These are phyloP conservation scores for Solidago caesia DNA, from an alignment of 129 eudicot species.

Conservation along the genomic window DNA sequence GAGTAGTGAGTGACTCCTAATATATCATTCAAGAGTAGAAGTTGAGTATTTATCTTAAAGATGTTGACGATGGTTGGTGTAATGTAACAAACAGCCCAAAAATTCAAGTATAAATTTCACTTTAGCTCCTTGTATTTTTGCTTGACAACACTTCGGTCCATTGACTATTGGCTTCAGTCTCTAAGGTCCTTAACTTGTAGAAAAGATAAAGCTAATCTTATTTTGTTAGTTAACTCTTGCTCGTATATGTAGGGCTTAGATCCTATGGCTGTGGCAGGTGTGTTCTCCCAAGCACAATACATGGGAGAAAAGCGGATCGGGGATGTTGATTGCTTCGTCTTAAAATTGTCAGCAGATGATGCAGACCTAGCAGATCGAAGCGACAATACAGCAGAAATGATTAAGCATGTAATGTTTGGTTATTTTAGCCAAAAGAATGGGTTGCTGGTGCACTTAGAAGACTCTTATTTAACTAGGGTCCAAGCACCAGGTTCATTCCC, in stretches of 20 bases:
- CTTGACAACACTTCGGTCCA: conserved; percentile 14
- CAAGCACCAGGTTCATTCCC: conserved; percentile 87
- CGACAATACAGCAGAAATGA: conserved; percentile 93
- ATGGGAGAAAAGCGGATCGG: conserved; percentile 77
- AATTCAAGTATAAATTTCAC: conserved; percentile 8
- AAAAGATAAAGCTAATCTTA: conserved; percentile 19
- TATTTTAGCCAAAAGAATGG: conserved; percentile 95
- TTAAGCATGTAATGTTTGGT: conserved; percentile 83
- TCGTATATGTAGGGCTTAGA: conserved; percentile 69
- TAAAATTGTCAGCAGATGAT: conserved; percentile 77
- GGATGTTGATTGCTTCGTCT: conserved; percentile 66
- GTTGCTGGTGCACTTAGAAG: conserved; percentile 69
- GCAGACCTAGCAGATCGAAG: conserved; percentile 75
- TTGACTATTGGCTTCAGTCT: conserved; percentile 19
- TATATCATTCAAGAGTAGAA: conserved; percentile 26
- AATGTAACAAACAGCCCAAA: conserved; percentile 13
- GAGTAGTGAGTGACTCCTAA: neutral
- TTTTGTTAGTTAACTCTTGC: conserved; percentile 19
- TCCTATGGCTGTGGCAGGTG: conserved; percentile 69
- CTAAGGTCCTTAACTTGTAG: conserved; percentile 11
- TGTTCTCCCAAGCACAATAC: conserved; percentile 81
- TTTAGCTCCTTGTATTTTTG: conserved; percentile 23
- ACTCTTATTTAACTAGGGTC: conserved; percentile 83
- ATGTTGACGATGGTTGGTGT: conserved; percentile 27
- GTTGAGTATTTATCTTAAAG: conserved; percentile 14